Evolutionary conservation across 2,329 filamentous ascomycete genomes (phyloP).

Genomic region (Lachnellula occidentalis): DNA sequence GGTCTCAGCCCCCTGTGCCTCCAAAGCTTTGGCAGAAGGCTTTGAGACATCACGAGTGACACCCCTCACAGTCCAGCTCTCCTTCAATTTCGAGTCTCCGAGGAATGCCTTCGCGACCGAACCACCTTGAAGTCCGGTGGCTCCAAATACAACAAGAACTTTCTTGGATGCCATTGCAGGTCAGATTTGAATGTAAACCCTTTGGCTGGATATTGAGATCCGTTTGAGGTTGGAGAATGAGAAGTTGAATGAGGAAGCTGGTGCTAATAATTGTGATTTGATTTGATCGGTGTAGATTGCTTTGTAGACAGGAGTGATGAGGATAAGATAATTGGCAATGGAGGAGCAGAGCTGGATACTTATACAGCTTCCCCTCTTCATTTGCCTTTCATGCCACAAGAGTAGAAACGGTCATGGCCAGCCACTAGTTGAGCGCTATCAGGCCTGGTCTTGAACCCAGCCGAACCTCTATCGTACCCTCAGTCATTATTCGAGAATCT

Average conservation of each 20-base stretch:
- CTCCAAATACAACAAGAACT: conserved; percentile 42
- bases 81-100: conserved; percentile 37
- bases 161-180: conserved; percentile 30
- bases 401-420: not conserved
- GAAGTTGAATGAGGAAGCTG: not conserved
- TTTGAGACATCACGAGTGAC: conserved; percentile 42
- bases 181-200: not conserved
- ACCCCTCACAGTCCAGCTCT: conserved; percentile 41
- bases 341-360: not conserved
- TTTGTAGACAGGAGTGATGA: not conserved
- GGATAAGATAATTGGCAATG: not conserved
- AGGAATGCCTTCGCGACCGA: conserved; percentile 47
- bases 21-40: conserved; percentile 36
- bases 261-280: not conserved
- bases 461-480: too few species aligned
- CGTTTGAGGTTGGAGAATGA: not conserved
- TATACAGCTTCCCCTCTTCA: not conserved
- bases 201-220: not conserved
- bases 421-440: not conserved
- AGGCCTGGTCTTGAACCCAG: not conserved
- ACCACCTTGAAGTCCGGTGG: conserved; percentile 47
- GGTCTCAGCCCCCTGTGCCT: conserved; percentile 38
- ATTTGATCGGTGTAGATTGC: not conserved
- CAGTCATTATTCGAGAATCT: too few species aligned
- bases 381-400: not conserved